These are phyloP conservation scores for Candida labiduridarum DNA, from an alignment of 1,139 yeast genomes.

Conservation along the genomic window DNA sequence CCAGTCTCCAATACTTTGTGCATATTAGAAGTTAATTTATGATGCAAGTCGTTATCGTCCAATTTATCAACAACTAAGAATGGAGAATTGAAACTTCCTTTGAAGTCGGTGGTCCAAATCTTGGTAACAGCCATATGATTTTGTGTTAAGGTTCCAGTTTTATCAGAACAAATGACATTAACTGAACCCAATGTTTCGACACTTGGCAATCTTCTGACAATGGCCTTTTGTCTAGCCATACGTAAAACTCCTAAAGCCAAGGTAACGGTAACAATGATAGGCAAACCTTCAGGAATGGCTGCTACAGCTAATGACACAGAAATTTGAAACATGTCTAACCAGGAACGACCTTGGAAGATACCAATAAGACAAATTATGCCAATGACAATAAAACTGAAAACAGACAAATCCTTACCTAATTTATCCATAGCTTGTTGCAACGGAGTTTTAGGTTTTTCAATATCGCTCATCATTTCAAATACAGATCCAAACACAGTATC, in stretches of 20 bases:
- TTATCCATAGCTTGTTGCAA: slow-evolving; percentile 93
- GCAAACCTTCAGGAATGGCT: slow-evolving; percentile 97
- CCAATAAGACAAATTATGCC: slow-evolving; percentile 88
- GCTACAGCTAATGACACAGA: slow-evolving; percentile 97
- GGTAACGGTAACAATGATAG: slow-evolving; percentile 95
- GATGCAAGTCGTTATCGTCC: slow-evolving; percentile 40
- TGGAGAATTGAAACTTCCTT: slow-evolving; percentile 49
- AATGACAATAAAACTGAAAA: slow-evolving; percentile 80
- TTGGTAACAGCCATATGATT: slow-evolving; percentile 93
- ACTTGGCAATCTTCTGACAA: slow-evolving; percentile 88
- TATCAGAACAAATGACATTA: slow-evolving; percentile 92
- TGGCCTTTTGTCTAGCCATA: slow-evolving; percentile 93
- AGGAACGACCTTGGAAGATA: slow-evolving; percentile 82
- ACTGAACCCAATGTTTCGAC: slow-evolving; percentile 96
- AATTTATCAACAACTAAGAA: slow-evolving; percentile 53
- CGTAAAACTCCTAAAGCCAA: slow-evolving; percentile 91
- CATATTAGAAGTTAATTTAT: slow-evolving; percentile 54
- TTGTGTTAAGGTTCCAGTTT: slow-evolving; percentile 93
- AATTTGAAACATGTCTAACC: slow-evolving; percentile 97
- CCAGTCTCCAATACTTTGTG: slow-evolving; percentile 64
- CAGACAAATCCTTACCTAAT: slow-evolving; percentile 84
- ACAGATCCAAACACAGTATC: slow-evolving; percentile 89
- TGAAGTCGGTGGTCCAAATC: slow-evolving; percentile 78
- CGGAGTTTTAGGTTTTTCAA: slow-evolving; percentile 96
- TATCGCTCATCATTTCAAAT: slow-evolving; percentile 90